phyloP scores from a whole-genome alignment of 495 filamentous ascomycete genomes.

The Letharia columbiana region DNA sequence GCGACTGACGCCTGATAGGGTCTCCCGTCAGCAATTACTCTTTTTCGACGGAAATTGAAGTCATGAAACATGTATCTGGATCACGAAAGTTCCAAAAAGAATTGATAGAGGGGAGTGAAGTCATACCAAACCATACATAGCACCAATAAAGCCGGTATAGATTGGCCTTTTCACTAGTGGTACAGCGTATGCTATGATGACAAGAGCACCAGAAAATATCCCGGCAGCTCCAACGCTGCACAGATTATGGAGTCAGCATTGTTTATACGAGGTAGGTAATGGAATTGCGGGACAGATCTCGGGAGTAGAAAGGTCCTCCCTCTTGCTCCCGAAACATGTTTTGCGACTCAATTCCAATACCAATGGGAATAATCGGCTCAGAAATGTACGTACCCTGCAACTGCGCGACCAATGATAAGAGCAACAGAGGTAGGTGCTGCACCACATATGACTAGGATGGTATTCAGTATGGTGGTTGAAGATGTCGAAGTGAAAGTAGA shows the following conservation, averaged over 20 bases:
- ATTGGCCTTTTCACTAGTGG: slow-evolving; percentile 62
- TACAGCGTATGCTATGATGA: slow-evolving; percentile 70
- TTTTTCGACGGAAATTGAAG: background rate
- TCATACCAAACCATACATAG: slow-evolving; percentile 59
- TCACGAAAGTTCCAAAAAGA: background rate
- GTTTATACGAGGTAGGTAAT: too few species aligned
- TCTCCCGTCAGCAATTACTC: background rate
- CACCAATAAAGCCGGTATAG: slow-evolving; percentile 66
- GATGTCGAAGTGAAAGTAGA: background rate
- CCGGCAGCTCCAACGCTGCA: slow-evolving; percentile 65
- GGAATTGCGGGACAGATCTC: too few species aligned
- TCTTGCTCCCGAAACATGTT: too few species aligned
- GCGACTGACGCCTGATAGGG: slow-evolving; percentile 49
- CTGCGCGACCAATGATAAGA: slow-evolving; percentile 75
- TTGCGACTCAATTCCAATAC: too few species aligned
- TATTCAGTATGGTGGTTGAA: background rate
- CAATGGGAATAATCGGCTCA: too few species aligned
- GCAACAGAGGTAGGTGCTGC: slow-evolving; percentile 63
- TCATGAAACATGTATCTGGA: background rate
- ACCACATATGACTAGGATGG: slow-evolving; percentile 54
- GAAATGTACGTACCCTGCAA: slow-evolving; percentile 43
- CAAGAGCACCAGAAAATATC: slow-evolving; percentile 71
- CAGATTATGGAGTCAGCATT: too few species aligned
- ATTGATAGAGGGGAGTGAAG: background rate
- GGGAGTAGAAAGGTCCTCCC: too few species aligned